phyloP scores from a whole-genome alignment of 1,284 basidiomycete species.

The Rhodotorula sp. region DNA sequence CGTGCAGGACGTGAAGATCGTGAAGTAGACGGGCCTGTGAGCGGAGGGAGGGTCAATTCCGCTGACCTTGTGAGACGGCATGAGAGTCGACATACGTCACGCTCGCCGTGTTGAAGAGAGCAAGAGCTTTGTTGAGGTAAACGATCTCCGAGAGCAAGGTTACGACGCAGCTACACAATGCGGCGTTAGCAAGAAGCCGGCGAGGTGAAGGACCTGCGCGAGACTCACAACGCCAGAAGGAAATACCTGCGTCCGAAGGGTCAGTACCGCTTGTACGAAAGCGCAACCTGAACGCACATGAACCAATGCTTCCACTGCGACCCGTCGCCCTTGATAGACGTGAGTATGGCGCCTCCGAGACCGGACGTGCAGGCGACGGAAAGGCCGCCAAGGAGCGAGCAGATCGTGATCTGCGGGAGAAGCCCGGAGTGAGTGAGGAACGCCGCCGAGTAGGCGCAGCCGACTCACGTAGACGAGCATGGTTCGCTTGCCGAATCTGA shows the following conservation, averaged over 20 bases:
- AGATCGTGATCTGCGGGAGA: slow-evolving; percentile 55
- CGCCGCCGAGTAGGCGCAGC: slow-evolving; percentile 6
- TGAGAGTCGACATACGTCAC: slow-evolving; percentile 52
- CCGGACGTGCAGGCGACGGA: slow-evolving; percentile 95
- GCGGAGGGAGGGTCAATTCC: neutral
- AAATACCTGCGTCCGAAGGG: slow-evolving; percentile 42
- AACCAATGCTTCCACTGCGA: slow-evolving; percentile 63
- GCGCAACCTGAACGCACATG: slow-evolving; percentile 12
- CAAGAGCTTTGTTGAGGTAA: slow-evolving; percentile 94
- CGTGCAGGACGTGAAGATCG: slow-evolving; percentile 46
- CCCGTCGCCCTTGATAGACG: slow-evolving; percentile 73
- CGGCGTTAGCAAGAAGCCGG: neutral
- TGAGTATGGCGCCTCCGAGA: slow-evolving; percentile 85
- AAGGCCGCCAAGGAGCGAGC: slow-evolving; percentile 94
- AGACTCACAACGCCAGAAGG: slow-evolving; percentile 56
- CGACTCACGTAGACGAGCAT: slow-evolving; percentile 80
- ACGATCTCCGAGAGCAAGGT: slow-evolving; percentile 88
- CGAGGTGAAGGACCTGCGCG: neutral
- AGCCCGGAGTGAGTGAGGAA: neutral
- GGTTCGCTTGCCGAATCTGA: slow-evolving; percentile 82
- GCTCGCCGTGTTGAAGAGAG: slow-evolving; percentile 88
- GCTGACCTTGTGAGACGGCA: neutral
- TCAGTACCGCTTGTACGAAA: slow-evolving; percentile 36
- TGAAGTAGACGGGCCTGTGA: slow-evolving; percentile 78
- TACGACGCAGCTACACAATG: slow-evolving; percentile 64